Evolutionary conservation across 805 yeast genomes (phyloP).

Genomic region (Sugiyamaella boreocaroliniensis): DNA sequence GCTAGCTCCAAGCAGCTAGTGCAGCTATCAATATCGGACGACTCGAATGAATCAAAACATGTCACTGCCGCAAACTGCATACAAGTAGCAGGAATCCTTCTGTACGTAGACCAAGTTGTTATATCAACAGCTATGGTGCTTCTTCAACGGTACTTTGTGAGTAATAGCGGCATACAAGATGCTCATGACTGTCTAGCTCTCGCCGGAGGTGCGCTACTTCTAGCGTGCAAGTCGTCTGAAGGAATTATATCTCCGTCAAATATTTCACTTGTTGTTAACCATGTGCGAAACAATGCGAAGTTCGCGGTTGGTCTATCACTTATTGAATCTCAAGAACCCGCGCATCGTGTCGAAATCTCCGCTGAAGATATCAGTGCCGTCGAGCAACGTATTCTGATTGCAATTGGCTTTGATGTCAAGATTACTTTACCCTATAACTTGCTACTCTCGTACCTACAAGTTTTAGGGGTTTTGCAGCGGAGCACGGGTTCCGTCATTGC

Average conservation of each 20-base stretch:
- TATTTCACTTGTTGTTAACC: background rate
- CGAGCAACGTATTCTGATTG: slow-evolving; percentile 12
- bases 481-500: background rate
- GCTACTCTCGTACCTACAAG: slow-evolving; percentile 13
- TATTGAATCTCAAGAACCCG: background rate
- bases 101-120: slow-evolving; percentile 6
- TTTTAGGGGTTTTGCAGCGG: slow-evolving; percentile 10
- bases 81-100: slow-evolving; percentile 10
- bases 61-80: slow-evolving; percentile 1
- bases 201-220: background rate
- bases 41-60: background rate
- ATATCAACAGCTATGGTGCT: slow-evolving; percentile 11
- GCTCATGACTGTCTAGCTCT: slow-evolving; percentile 2
- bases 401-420: slow-evolving; percentile 11
- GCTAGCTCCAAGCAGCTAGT: background rate
- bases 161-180: background rate
- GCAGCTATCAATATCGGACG: background rate
- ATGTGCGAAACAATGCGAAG: background rate
- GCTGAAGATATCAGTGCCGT: background rate
- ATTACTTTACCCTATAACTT: slow-evolving; percentile 13
- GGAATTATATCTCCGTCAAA: background rate
- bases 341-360: background rate
- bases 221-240: slow-evolving; percentile 1
- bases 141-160: slow-evolving; percentile 7
- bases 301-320: background rate